Conservation (phyloP, 371 early-diverging fungal species). For the Capniomyces stellatus region DNA sequence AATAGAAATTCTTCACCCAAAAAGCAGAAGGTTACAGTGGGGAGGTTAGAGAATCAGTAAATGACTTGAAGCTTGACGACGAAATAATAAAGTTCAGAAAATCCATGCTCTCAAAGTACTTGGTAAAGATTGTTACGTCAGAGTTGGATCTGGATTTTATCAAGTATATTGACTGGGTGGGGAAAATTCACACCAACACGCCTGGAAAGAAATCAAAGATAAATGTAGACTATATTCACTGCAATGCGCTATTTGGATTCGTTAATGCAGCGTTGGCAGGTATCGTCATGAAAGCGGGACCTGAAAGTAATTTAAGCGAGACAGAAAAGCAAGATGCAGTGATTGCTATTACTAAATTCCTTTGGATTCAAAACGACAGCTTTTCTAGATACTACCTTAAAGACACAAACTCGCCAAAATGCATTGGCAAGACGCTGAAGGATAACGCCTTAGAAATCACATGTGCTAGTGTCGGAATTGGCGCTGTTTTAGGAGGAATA, state of each 20-base stretch:
- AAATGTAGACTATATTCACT: slow-evolving; percentile 68
- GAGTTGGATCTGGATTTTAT: slow-evolving; percentile 55
- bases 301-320: slow-evolving; percentile 7
- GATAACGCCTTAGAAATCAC: too few species aligned
- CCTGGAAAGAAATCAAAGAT: slow-evolving; percentile 54
- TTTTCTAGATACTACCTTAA: slow-evolving; percentile 60
- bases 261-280: slow-evolving; percentile 43
- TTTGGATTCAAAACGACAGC: slow-evolving; percentile 78
- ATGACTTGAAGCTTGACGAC: slow-evolving; percentile 34
- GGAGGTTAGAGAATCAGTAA: slow-evolving; percentile 7
- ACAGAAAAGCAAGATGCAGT: slow-evolving; percentile 36
- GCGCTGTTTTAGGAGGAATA: too few species aligned
- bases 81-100: slow-evolving; percentile 71
- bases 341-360: slow-evolving; percentile 58
- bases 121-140: slow-evolving; percentile 46
- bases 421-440: too few species aligned
- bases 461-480: too few species aligned
- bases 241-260: slow-evolving; percentile 56
- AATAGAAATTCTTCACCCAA: too few species aligned
- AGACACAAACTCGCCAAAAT: slow-evolving; percentile 10
- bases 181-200: slow-evolving; percentile 49
- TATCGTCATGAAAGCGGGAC: slow-evolving; percentile 32
- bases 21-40: neutral
- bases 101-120: slow-evolving; percentile 48
- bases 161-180: slow-evolving; percentile 60